Base-by-base conservation (phyloP, 2,329 filamentous ascomycete species). In the Graphilbum fragrans region DNA sequence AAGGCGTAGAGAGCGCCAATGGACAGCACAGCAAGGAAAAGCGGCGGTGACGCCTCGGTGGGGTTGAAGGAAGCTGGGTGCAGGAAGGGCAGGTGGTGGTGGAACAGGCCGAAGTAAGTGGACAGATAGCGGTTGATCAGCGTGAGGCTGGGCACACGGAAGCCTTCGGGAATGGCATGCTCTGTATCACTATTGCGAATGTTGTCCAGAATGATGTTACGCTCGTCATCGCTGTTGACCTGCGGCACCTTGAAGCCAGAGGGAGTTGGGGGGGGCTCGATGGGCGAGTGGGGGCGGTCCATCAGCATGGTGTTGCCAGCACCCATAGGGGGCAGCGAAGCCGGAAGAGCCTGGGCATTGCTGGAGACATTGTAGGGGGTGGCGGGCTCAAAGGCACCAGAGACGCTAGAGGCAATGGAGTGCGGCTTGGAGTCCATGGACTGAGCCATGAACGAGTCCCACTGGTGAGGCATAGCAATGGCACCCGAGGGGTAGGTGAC, bases 1-100 rank as follows among this genome's bases (percentile, higher is more conserved):
- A 96, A 96, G 16, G 90, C 90, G 62, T 96, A 96, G 18, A 98
- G 67, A 10, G 92, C 90, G 53, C 92, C 92, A 47, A 98, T 95
- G 21, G 92, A 96, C 39, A 98, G 69, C 16, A 95, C 86, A 1
- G 88, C 86, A 35, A 96, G 72, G 25, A 98, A 67, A 9, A 98
- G 68, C 18, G 92, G 81, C 12, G 90, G 81, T 36, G 90, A 86
- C 5, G 83, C 76, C 50, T 81, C 72, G 5, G 82, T 82, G 4
- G 88, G 85, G 49, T 80, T 76, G 64, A 96, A 96, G 0, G 92
- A 93, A 16, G 85, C 77, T 35, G 90, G 88, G 56, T 98, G 92
- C 57, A 98, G 63, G 66, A 98, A 96, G 1, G 92, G 92, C 56
- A 96, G 65, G 57, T 98, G 92, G 54, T 94, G 92, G 57, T 98